A percentile compares a stretch with the other conserved stretches of the same genome.
Conservation (phyloP, 768 basidiomycete species). For the Cubamyces sp. region DNA sequence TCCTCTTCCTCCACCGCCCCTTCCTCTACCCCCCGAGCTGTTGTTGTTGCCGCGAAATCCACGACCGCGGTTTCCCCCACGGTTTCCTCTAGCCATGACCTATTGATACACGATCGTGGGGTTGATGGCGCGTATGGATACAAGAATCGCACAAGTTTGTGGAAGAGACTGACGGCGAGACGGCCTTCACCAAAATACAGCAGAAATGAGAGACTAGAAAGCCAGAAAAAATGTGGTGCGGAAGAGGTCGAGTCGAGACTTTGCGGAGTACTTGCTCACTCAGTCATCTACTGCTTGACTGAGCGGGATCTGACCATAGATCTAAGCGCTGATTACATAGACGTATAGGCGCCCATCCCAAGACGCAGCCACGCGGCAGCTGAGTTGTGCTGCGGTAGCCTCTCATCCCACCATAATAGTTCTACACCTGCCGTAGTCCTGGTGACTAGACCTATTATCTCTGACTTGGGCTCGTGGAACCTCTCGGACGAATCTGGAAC, state of each 20-base stretch:
- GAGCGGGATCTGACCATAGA: background rate
- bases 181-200: background rate
- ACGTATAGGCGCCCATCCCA: background rate
- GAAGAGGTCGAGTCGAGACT: background rate
- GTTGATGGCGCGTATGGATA: background rate
- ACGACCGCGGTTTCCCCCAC: slow-evolving; percentile 24
- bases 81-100: slow-evolving; percentile 29
- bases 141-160: background rate
- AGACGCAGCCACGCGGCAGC: background rate
- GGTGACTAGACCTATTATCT: no score
- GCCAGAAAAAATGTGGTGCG: background rate
- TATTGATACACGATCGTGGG: slow-evolving; percentile 23
- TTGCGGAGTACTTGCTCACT: background rate
- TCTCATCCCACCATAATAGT: background rate
- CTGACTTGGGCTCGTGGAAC: background rate
- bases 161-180: background rate
- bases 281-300: background rate
- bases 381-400: background rate
- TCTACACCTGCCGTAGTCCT: no score
- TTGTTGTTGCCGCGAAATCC: slow-evolving; percentile 21
- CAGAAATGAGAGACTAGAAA: background rate
- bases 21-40: slow-evolving; percentile 27
- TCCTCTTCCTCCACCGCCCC: slow-evolving; percentile 31
- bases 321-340: slow-evolving; percentile 4
- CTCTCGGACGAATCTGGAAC: no score